phyloP scores from a whole-genome alignment of 2,329 filamentous ascomycete species.

The Neophaeococcomyces mojaviensis region DNA sequence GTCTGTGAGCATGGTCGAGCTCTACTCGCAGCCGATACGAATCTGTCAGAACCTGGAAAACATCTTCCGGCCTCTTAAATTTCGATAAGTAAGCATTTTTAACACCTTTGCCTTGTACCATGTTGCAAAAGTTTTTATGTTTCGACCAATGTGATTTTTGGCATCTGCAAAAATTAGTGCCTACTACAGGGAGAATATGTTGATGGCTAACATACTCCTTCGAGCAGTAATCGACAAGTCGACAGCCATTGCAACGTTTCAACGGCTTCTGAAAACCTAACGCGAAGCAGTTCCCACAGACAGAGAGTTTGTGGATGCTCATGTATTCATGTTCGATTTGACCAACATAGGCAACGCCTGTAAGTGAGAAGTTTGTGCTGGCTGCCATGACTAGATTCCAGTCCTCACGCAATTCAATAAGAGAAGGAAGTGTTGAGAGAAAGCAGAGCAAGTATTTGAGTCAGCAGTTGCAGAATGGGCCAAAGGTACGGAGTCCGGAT shows the following conservation, averaged over 20 bases:
- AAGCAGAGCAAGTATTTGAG: no score
- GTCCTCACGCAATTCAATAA: no score
- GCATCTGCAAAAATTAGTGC: no score
- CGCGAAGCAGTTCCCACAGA: constrained; percentile 21
- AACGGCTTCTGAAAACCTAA: constrained; percentile 22
- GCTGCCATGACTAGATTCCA: neutral
- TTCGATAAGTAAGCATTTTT: constrained; percentile 21
- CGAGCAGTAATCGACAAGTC: constrained; percentile 22
- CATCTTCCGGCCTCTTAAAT: constrained; percentile 19
- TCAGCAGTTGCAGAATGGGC: no score
- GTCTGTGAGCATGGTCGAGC: constrained; percentile 22
- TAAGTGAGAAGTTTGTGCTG: neutral
- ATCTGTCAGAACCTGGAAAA: constrained; percentile 24
- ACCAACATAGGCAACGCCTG: constrained; percentile 7
- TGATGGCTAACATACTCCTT: constrained; percentile 19
- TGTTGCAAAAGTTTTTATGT: constrained; percentile 23
- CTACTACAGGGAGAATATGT: no score
- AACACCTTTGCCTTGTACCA: constrained; percentile 21
- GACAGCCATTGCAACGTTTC: constrained; percentile 20
- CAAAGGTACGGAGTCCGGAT: no score
- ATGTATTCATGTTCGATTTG: constrained; percentile 23
- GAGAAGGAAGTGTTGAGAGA: no score
- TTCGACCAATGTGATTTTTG: constrained; percentile 25
- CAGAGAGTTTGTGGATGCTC: constrained; percentile 19
- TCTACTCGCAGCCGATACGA: constrained; percentile 27